Base-by-base conservation (phyloP, 495 filamentous ascomycete genomes). In the Glutinoglossum americanum region DNA sequence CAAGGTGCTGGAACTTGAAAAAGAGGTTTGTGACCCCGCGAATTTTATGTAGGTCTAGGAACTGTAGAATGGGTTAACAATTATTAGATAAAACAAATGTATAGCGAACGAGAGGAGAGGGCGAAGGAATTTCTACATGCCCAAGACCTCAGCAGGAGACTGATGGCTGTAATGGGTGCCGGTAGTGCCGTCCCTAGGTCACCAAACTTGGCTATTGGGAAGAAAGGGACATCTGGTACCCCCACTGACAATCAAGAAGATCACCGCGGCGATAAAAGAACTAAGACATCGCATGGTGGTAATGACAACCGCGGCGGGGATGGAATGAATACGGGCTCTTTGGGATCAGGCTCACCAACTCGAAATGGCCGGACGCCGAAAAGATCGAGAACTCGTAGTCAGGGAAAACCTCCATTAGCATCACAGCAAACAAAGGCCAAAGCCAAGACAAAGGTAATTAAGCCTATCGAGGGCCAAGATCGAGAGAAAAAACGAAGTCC, bases 351-450 rank as follows among this genome's bases (percentile, higher is more conserved):
- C 17, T 58, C 62, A 4, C 30, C 63, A 17, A 63, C 66, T 11
- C 58, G 37, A 26, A 64, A 57, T 57, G 67, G 63, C 21, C 61
- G 63, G 11, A 69, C 66, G 15, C 64, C 64, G 1, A 71, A 71
- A 53, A 65, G 68, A 6, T 19, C 60, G 11, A 65, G 63, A 45
- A 57, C 63, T n/a, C 49, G 26, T 19, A 53, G 13, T 3, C 28
- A 13, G 23, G 17, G 7, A 15, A 30, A 53, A 25, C 19, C 26
- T 53, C 6, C 49, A 27, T 27, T 5, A 30, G 11, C n/a, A n/a
- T n/a, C 17, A 17, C 49, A 30, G 19, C 49, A 3, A 17, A 53
- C 25, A 3, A 53, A 53, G 26, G 19, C 13, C 9, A 53, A 1
- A 25, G 25, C 23, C 28, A 4, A 10, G 26, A 49, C 23, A n/a